These are phyloP conservation scores for Datura wrightii DNA, from an alignment of 257 asterid genomes.

Conservation along the genomic window DNA sequence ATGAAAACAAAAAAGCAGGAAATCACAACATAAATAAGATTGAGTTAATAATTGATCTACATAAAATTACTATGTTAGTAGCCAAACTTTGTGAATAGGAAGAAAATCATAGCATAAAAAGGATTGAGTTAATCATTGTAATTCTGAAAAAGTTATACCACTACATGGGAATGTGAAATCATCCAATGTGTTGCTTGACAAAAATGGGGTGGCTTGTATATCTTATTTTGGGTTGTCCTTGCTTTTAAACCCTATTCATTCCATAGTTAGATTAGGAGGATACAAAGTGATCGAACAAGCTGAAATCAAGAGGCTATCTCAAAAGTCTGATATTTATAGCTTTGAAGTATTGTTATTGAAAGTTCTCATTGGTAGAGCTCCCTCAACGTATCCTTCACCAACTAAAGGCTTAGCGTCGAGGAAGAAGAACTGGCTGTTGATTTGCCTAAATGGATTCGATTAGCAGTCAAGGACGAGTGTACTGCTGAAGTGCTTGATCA, in stretches of 20 bases:
- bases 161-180: slow-evolving; percentile 91
- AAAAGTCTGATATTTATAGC: slow-evolving; percentile 80
- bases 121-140: no score
- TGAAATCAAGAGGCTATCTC: slow-evolving; percentile 73
- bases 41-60: no score
- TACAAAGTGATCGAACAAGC: slow-evolving; percentile 84
- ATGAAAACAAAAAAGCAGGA: no score
- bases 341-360: slow-evolving; percentile 81
- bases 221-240: slow-evolving; percentile 84
- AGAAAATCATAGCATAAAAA: no score
- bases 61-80: no score
- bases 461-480: slow-evolving; percentile 92
- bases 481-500: slow-evolving; percentile 92
- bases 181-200: slow-evolving; percentile 71
- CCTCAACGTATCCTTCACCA: slow-evolving; percentile 52
- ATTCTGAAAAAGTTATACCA: not conserved
- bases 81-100: not conserved
- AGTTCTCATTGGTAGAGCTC: slow-evolving; percentile 70
- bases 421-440: slow-evolving; percentile 55
- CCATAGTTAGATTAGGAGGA: slow-evolving; percentile 83
- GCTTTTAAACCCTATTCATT: slow-evolving; percentile 75
- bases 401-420: slow-evolving; percentile 43
- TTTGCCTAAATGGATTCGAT: slow-evolving; percentile 83
- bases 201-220: slow-evolving; percentile 76
- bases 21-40: no score